Evolutionary conservation across 2,329 filamentous ascomycete species (phyloP), one percentile per base, ranked within the genome.

Genomic region (Pezicula radicicola): DNA sequence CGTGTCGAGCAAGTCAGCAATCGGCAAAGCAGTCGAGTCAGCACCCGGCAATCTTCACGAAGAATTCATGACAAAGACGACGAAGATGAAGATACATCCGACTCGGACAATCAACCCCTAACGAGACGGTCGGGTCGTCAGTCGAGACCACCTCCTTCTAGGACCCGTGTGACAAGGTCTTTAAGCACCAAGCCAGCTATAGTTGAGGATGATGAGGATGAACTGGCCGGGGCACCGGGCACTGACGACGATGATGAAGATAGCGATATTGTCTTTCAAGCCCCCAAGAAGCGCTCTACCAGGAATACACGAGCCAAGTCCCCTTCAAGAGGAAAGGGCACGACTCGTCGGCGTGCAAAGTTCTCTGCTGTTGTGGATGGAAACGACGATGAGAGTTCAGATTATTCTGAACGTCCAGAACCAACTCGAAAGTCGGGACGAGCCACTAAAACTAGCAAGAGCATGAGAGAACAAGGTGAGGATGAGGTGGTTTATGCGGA

Each of bases 221-320:
- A 66, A 43, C 54, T 62, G 25, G 56, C 59, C 35, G 55, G 55
- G 8, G 27, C 30, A 21, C 42, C 21, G n/a, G 42, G 27, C 5
- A 45, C 12, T 16, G 42, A 56, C 15, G 51, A 56, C 6, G 58
- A 61, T n/a, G 62, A 55, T 42, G 66, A 74, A 50, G 85, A 87
- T 55, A 69, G 70, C 2, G 73, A 77, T 1, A 70, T 69, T 19
- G 71, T 83, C 52, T 80, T 88, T 39, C 81, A 87, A 15, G 45
- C 53, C 18, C 36, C 40, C 12, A 55, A 57, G 49, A 53, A 50
- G 18, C 39, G 46, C 42, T 25, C 49, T 9, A 46, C 33, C 4
- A 33, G 30, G 21, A 54, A 53, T 28, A n/a, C 19, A 37, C 51
- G 33, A 10, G 33, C 40, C 18, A 55, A 43, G 21, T 36, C 53